Evolutionary conservation across 73 alveolate genomes (phyloP).

Genomic region (Urostyla sp.): DNA sequence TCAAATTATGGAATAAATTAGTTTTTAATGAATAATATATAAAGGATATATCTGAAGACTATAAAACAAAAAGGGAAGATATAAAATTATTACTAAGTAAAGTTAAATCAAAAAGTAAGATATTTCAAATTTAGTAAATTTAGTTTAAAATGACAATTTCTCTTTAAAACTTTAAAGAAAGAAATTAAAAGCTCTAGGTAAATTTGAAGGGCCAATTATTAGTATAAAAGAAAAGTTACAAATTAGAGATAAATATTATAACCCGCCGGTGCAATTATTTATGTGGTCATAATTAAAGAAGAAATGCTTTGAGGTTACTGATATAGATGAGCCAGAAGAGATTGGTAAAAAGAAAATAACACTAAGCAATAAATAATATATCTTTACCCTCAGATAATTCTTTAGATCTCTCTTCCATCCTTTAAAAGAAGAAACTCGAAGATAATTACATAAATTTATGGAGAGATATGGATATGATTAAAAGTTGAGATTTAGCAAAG

Average conservation of each 20-base stretch:
- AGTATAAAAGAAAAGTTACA: not conserved
- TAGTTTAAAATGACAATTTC: not conserved
- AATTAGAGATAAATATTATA: slow-evolving; percentile 35
- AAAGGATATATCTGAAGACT: slow-evolving; percentile 2
- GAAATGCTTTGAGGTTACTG: slow-evolving; percentile 30
- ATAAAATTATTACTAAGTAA: slow-evolving; percentile 6
- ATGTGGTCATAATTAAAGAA: slow-evolving; percentile 40
- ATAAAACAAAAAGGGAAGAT: slow-evolving; percentile 21
- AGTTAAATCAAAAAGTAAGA: slow-evolving; percentile 19
- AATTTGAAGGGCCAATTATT: not conserved
- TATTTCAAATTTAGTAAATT: not conserved
- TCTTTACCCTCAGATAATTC: too few relatives aligned
- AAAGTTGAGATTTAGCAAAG: too few relatives aligned
- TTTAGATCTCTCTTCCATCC: too few relatives aligned
- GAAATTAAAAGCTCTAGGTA: not conserved
- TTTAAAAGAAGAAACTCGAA: too few relatives aligned
- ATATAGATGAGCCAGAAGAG: too few relatives aligned
- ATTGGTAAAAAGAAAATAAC: too few relatives aligned
- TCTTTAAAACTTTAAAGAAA: not conserved
- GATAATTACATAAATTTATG: too few relatives aligned
- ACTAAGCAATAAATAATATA: too few relatives aligned
- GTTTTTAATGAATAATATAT: slow-evolving; percentile 50
- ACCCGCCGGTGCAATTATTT: not conserved
- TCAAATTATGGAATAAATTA: slow-evolving; percentile 39
- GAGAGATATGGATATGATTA: too few relatives aligned